These are phyloP conservation scores for Mercurialis annua DNA, from an alignment of 345 rosid genomes.

Conservation along the genomic window DNA sequence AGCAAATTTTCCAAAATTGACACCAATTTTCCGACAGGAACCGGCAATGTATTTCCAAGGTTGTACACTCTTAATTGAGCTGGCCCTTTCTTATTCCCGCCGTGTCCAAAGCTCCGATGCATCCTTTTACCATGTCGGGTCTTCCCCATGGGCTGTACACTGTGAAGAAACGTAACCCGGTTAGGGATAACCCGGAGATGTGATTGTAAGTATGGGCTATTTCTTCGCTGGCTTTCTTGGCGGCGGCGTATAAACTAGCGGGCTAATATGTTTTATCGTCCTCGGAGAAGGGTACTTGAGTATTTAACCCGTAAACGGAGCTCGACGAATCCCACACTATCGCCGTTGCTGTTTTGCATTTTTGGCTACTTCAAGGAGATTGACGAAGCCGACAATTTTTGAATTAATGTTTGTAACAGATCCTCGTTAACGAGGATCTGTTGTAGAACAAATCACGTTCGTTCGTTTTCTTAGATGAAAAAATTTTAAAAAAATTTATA, in stretches of 20 bases:
- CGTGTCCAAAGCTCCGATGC: slow-evolving; percentile 24
- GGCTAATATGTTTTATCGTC: slow-evolving; percentile 22
- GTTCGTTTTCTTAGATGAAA: no score
- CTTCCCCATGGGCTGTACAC: slow-evolving; percentile 32
- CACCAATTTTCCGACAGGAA: slow-evolving; percentile 24
- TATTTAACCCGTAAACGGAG: slow-evolving; percentile 25
- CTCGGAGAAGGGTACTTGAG: slow-evolving; percentile 25
- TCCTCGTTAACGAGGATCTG: no score
- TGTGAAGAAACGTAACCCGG: slow-evolving; percentile 27
- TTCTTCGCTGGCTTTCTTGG: slow-evolving; percentile 30
- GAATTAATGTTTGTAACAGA: no score
- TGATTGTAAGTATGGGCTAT: slow-evolving; percentile 30
- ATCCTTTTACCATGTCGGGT: slow-evolving; percentile 31
- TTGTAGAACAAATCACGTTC: no score
- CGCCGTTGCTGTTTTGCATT: slow-evolving; percentile 22
- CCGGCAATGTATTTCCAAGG: slow-evolving; percentile 26
- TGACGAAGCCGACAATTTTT: slow-evolving; percentile 24
- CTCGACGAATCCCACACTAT: slow-evolving; percentile 28
- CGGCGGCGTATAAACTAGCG: slow-evolving; percentile 27
- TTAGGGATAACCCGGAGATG: slow-evolving; percentile 24
- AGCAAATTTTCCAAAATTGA: slow-evolving; percentile 19
- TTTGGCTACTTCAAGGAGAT: slow-evolving; percentile 23
- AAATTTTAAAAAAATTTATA: no score
- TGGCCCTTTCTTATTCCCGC: slow-evolving; percentile 25
- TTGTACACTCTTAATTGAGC: slow-evolving; percentile 28